These are phyloP conservation scores for Pulveroboletus sp. DNA, from an alignment of 768 basidiomycete species.

Conservation along the genomic window DNA sequence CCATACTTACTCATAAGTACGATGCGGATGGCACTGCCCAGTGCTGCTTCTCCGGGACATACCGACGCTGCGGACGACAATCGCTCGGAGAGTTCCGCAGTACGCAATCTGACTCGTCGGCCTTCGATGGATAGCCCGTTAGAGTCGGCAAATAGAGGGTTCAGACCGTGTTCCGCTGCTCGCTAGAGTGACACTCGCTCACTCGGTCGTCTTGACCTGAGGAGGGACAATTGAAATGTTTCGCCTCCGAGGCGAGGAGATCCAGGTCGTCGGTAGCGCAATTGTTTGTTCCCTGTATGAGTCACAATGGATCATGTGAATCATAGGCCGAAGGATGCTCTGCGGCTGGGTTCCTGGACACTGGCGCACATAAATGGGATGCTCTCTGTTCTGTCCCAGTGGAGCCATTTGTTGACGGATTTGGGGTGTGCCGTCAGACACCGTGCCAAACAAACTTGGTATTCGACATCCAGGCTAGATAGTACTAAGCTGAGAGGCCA, in stretches of 20 bases:
- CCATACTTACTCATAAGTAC: too few species aligned
- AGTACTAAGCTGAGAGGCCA: conserved; percentile 4
- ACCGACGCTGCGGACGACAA: neutral
- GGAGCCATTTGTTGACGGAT: conserved; percentile 10
- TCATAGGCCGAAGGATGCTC: neutral
- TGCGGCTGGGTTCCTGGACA: conserved; percentile 11
- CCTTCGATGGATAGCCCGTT: neutral
- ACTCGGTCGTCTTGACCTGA: conserved; percentile 1
- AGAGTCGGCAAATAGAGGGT: conserved; percentile 1
- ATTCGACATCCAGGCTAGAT: neutral
- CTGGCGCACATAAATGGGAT: conserved; percentile 16
- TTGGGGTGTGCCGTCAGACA: neutral
- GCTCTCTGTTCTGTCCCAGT: neutral
- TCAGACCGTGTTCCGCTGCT: neutral
- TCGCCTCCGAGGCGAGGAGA: conserved; percentile 1
- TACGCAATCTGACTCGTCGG: too few species aligned
- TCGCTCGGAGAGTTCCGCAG: neutral
- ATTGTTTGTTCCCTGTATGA: conserved; percentile 6
- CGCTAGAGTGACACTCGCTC: neutral
- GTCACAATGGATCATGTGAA: conserved; percentile 8
- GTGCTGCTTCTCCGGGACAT: neutral
- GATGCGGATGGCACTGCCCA: too few species aligned
- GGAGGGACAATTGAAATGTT: neutral
- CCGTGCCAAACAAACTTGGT: conserved; percentile 1
- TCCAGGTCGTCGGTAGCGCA: neutral